Evolutionary conservation across 2,329 filamentous ascomycete species (phyloP).

Genomic region (Sporothrix phasma): DNA sequence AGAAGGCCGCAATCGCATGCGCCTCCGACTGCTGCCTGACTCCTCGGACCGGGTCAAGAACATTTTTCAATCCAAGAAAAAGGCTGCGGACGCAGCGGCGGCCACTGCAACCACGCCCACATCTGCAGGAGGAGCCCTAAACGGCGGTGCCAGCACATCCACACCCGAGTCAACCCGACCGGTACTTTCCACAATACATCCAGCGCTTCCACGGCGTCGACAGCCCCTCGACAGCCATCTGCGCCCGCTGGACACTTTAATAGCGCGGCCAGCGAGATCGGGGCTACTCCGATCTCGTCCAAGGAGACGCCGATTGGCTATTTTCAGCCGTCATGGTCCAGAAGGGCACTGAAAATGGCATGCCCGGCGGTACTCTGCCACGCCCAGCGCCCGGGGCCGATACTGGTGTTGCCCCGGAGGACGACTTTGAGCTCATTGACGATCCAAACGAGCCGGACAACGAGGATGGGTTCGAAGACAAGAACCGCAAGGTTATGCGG

Average conservation of each 20-base stretch:
- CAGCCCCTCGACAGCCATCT: constrained; percentile 18
- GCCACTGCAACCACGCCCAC: constrained; percentile 9
- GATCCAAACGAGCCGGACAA: constrained; percentile 77
- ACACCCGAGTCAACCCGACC: background rate
- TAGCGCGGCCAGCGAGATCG: background rate
- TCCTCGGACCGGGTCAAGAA: constrained; percentile 50
- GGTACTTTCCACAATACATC: background rate
- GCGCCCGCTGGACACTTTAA: constrained; percentile 12
- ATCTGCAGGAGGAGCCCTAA: background rate
- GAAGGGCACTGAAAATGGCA: background rate
- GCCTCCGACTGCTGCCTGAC: constrained; percentile 76
- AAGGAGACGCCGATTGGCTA: background rate
- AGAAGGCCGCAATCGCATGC: constrained; percentile 91
- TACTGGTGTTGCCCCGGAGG: constrained; percentile 48
- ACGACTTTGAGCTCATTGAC: constrained; percentile 93
- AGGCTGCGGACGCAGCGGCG: constrained; percentile 13
- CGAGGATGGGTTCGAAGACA: constrained; percentile 80
- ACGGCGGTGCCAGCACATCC: background rate
- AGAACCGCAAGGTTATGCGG: constrained; percentile 95
- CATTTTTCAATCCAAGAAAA: constrained; percentile 70
- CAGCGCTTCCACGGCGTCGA: constrained; percentile 6
- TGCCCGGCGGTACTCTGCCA: background rate
- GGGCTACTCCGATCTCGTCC: background rate
- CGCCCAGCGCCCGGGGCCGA: constrained; percentile 17
- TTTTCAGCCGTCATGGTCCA: background rate